Conservation (phyloP, 2,329 filamentous ascomycete species). For the Aaosphaeria pasadenensis region DNA sequence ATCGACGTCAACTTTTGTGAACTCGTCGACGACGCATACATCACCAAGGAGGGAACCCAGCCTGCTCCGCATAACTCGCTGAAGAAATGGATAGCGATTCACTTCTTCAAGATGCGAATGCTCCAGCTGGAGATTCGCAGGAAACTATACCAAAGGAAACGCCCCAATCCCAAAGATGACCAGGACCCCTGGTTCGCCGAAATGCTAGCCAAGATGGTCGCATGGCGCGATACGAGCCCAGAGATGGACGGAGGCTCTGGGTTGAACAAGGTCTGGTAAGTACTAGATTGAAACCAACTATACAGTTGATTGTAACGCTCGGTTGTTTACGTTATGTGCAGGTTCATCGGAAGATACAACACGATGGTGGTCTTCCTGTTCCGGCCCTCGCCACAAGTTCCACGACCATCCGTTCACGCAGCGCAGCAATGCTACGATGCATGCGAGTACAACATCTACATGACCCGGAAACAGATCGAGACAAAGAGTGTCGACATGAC, state of each 20-base stretch:
- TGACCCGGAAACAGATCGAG: slow-evolving; percentile 77
- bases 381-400: slow-evolving; percentile 87
- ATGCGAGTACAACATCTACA: slow-evolving; percentile 74
- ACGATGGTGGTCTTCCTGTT: slow-evolving; percentile 87
- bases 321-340: slow-evolving; percentile 21
- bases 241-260: slow-evolving; percentile 65
- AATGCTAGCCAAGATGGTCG: slow-evolving; percentile 74
- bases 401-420: slow-evolving; percentile 75
- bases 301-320: neutral
- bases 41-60: slow-evolving; percentile 72
- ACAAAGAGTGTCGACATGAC: slow-evolving; percentile 77
- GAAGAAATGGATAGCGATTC: slow-evolving; percentile 85
- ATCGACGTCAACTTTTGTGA: slow-evolving; percentile 86
- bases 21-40: slow-evolving; percentile 76
- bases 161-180: slow-evolving; percentile 71
- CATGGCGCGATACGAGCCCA: slow-evolving; percentile 77
- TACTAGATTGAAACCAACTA: slow-evolving; percentile 4
- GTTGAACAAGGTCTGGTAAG: slow-evolving; percentile 79
- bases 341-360: slow-evolving; percentile 69
- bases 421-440: slow-evolving; percentile 82
- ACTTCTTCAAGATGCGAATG: slow-evolving; percentile 89
- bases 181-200: slow-evolving; percentile 81
- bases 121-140: slow-evolving; percentile 85
- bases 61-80: slow-evolving; percentile 67
- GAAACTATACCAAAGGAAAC: slow-evolving; percentile 81